Evolutionary conservation across 2,329 filamentous ascomycete species (phyloP).

Genomic region (Fusarium paranaense): DNA sequence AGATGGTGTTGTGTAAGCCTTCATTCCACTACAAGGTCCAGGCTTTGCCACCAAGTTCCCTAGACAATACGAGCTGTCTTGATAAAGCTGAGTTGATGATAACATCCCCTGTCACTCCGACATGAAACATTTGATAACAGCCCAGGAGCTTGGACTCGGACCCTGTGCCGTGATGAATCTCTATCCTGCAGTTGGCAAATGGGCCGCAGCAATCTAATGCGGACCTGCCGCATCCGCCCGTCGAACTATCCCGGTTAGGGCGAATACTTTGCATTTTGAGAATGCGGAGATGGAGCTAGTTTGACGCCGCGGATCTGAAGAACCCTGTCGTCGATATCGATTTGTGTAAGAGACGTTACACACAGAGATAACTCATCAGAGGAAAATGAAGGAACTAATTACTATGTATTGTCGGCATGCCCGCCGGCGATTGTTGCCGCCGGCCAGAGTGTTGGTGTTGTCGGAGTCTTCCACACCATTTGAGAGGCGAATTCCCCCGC

Average conservation of each 20-base stretch:
- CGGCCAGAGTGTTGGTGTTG: not conserved
- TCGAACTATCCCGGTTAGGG: conserved; percentile 29
- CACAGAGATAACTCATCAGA: not conserved
- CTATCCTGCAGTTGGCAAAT: conserved; percentile 13
- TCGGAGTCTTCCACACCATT: not conserved
- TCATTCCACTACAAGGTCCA: not conserved
- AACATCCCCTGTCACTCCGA: not conserved
- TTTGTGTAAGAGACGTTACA: conserved; percentile 5
- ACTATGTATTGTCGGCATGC: not conserved
- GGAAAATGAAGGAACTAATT: not conserved
- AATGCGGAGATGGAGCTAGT: conserved; percentile 18
- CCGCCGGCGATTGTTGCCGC: not conserved
- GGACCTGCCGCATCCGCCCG: conserved; percentile 3
- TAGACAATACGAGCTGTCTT: not conserved
- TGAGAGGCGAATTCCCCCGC: not conserved
- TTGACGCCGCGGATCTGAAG: conserved; percentile 1
- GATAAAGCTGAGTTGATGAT: not conserved
- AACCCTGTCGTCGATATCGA: conserved; percentile 24
- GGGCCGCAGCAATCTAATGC: conserved; percentile 4
- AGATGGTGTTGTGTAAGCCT: not conserved
- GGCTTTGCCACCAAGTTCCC: not conserved
- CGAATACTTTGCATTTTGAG: conserved; percentile 26
- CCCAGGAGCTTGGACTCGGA: not conserved
- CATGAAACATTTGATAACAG: conserved; percentile 12
- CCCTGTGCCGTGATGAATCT: not conserved